Evolutionary conservation across 345 rosid species (phyloP), one percentile per base, ranked within the genome.

Genomic region (Dipteronia dyeriana): DNA sequence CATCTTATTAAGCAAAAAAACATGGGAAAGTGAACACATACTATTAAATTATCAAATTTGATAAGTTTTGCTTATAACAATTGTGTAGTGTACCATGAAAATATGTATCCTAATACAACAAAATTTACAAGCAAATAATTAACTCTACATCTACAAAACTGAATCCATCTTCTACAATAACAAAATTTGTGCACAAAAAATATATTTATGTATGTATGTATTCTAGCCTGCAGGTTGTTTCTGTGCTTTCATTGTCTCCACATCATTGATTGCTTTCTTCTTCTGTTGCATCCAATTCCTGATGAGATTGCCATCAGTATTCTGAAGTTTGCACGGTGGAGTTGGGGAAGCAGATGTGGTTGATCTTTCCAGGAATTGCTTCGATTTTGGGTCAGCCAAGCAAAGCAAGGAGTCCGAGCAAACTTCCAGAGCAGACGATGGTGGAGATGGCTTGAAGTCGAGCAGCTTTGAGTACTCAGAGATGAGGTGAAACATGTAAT

Each of bases 401-500:
- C 99, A 95, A 47, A 90, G 89, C 62, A 93, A 38, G 25, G 97
- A 93, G 63, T 89, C 97, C 59, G 49, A 69, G 49, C 97, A 95
- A 57, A 85, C 92, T 86, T 91, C 90, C 23, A 53, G 82, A 67
- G 96, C 92, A 1, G 94, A 83, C 39, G 96, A 70, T 14, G 98
- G 94, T 9, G 86, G 86, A n/a, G 75, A 76, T 4, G 97, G 99
- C 83, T 85, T 87, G 84, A 90, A 93, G 66, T 83, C 85, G 67
- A 80, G 94, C 85, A 95, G 87, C 88, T 91, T 93, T 45, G 99
- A 82, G 83, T 93, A 93, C 82, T 90, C 92, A 1, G 62, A 63
- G 72, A 95, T 86, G 68, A 95, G 94, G 82, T 95, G 91, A 83
- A 86, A 89, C 97, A 92, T 91, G 88, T 93, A 95, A 81, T 93